These are phyloP conservation scores for Chaetoceros muelleri DNA, from an alignment of 108 stramenopile genomes.

Conservation along the genomic window DNA sequence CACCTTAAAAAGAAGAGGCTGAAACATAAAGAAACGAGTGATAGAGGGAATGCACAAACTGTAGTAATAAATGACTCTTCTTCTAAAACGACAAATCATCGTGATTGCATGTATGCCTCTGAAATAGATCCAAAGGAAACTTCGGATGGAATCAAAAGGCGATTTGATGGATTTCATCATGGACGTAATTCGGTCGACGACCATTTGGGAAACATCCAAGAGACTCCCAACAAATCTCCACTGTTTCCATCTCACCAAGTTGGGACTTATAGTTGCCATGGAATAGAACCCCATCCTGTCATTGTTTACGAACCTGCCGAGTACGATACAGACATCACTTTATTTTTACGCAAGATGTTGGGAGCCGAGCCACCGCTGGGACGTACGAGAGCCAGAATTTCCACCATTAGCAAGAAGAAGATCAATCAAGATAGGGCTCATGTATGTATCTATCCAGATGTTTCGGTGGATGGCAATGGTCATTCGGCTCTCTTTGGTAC, in stretches of 20 bases:
- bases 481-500: slow-evolving; percentile 82
- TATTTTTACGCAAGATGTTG: neutral
- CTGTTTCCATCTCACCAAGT: slow-evolving; percentile 10
- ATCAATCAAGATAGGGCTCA: slow-evolving; percentile 96
- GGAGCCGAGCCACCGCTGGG: neutral
- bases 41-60: neutral
- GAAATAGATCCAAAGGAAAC: no score
- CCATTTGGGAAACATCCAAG: no score
- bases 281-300: slow-evolving; percentile 88
- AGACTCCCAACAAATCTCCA: no score
- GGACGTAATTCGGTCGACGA: no score
- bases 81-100: no score
- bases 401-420: slow-evolving; percentile 27
- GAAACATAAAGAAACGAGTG: neutral
- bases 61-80: no score
- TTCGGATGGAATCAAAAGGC: no score
- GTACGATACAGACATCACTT: neutral
- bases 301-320: slow-evolving; percentile 11
- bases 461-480: slow-evolving; percentile 27
- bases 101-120: no score
- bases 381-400: neutral
- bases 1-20: neutral
- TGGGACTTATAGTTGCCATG: slow-evolving; percentile 91
- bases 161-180: no score
- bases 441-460: slow-evolving; percentile 59